These are phyloP conservation scores for Colletotrichum shisoi DNA, from an alignment of 2,329 filamentous ascomycete genomes.

Conservation along the genomic window DNA sequence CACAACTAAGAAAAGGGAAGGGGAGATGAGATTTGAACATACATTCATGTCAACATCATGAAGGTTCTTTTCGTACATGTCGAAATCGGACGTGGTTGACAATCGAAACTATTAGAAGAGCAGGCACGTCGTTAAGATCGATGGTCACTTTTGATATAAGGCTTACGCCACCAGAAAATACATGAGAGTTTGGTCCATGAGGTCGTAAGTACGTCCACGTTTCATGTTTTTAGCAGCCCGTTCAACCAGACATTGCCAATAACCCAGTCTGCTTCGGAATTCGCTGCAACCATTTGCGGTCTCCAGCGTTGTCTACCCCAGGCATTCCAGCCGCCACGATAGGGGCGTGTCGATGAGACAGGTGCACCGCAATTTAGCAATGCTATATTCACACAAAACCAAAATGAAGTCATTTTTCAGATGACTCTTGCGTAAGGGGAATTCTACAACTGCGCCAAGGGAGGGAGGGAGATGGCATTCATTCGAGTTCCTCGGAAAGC, in stretches of 20 bases:
- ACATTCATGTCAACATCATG: background rate
- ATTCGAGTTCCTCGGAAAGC: too few relatives aligned
- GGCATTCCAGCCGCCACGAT: too few relatives aligned
- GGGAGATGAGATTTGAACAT: background rate
- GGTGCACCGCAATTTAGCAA: too few relatives aligned
- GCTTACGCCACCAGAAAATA: background rate
- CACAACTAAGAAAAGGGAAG: background rate
- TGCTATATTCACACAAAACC: too few relatives aligned
- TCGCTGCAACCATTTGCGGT: background rate
- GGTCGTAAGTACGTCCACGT: background rate
- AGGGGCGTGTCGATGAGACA: too few relatives aligned
- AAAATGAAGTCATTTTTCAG: too few relatives aligned
- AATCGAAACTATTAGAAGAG: too few relatives aligned
- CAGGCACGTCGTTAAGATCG: background rate
- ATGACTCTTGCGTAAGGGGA: too few relatives aligned
- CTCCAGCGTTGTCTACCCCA: background rate
- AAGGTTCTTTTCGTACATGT: too few relatives aligned
- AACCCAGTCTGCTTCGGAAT: background rate
- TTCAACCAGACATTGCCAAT: background rate
- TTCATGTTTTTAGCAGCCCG: background rate
- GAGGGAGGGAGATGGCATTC: too few relatives aligned
- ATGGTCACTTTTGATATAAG: background rate
- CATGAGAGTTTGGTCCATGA: background rate
- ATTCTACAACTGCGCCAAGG: too few relatives aligned
- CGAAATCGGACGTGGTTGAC: background rate